Evolutionary conservation across 129 eudicot species (phyloP), one percentile per base, ranked within the genome.

Genomic region (Flaveria trinervia): DNA sequence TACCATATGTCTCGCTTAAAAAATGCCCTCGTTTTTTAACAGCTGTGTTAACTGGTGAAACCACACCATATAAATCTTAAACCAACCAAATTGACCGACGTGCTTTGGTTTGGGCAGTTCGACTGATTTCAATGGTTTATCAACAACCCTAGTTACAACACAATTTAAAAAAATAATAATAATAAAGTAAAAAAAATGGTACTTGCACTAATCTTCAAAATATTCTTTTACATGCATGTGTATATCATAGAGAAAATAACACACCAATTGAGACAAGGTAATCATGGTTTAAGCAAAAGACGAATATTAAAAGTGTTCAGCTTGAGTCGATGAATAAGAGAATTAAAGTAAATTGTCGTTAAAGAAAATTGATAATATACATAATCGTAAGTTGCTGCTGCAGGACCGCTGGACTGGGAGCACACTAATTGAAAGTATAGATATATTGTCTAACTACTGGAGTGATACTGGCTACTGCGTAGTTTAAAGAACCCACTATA

Each of bases 351-450:
- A 11, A 74, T 22, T 16, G 33, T 33, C 45, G 44, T 22, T 18
- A 71, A 9, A 16, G n/a, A 60, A 61, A 23, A 25, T 23, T 57
- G 33, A 25, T 44, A 1, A 50, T 8, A n/a, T 71, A 28, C 8
- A n/a, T 9, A 51, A 71, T 71, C 17, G 9, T 51, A 71, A 44
- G 49, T 44, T 44, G 13, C 49, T 44, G 10, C 49, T 44, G 49
- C 49, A 44, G 10, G 3, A 44, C 48, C 16, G 48, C 48, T 1
- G 9, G 12, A 44, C 1, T 15, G 14, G 9, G 26, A 50, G 30
- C 64, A 71, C 61, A 30, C 64, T 33, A 8, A 71, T 51, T 39
- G 49, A 26, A 51, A 51, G 30, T 71, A 71, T 11, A 44, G 48
- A 44, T 44, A 44, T 44, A 44, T 10, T 44, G 11, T 49, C 16